Base-by-base conservation (phyloP, 2,329 filamentous ascomycete genomes). In the Fusarium duplospermum region DNA sequence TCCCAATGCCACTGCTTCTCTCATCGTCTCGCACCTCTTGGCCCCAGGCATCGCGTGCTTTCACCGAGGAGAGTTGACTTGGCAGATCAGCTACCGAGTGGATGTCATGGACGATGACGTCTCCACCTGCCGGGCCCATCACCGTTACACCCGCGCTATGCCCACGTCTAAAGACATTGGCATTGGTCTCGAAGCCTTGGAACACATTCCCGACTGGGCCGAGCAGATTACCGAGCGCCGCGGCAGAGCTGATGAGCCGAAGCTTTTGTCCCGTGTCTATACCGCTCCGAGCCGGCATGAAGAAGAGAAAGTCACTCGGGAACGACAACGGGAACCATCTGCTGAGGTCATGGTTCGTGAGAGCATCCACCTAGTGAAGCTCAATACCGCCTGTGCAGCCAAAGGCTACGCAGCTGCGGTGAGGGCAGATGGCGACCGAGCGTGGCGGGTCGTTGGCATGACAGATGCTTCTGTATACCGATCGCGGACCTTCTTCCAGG, bases 401-500 rank as follows among this genome's bases (percentile, higher is more conserved):
- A 82, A 92, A 93, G 10, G 90, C 91, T 36, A 92, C 88, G 73
- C 90, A 92, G 60, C 87, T 86, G 54, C 89, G 86, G 66, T 91
- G 88, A n/a, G 91, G 91, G 73, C 89, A 92, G 36, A 93, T 88
- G 1, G 91, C 88, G 11, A 93, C 87, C 42, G 89, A 91, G n/a
- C 89, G 87, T 14, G 91, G 91, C 18, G 89, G 89, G 71, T 92
- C 90, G 62, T 92, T 88, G 40, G 87, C 81, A 2, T 87, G 89
- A 76, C 91, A 92, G 45, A 93, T 77, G 69, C 88, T 84, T 45
- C 86, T 83, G 76, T 81, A 82, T 42, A 81, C 71, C 50, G 75
- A 79, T 60, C 77, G 75, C 35, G 76, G 73, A 18, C 79, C 80
- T 38, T 78, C 80, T 71, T 83, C 82, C 9, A 82, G 69, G 13